Conservation (phyloP, 352 stramenopile genomes). For the Globisporangium mamillatum region DNA sequence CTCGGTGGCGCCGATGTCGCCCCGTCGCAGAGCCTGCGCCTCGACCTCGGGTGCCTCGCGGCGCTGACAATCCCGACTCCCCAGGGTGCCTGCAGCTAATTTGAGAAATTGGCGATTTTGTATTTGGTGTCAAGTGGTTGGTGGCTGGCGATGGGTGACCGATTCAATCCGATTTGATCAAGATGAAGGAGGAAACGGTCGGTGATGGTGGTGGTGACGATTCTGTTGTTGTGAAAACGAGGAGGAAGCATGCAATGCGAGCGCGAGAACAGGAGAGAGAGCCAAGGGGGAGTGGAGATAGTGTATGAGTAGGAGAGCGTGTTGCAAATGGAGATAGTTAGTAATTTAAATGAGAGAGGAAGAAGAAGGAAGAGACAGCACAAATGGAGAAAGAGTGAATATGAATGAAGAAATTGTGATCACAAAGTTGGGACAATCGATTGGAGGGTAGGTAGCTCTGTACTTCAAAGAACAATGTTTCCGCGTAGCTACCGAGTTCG, state of each 20-base stretch:
- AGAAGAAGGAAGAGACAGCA: not conserved
- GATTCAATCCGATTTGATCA: not conserved
- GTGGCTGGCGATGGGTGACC: not conserved
- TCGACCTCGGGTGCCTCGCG: slow-evolving; percentile 5
- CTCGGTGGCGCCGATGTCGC: not conserved
- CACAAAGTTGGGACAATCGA: not conserved
- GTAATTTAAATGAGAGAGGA: slow-evolving; percentile 9
- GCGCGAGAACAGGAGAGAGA: not conserved
- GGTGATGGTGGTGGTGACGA: not conserved
- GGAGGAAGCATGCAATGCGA: not conserved
- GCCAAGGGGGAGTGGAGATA: not conserved
- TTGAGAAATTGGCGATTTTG: not conserved
- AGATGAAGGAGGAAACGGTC: not conserved
- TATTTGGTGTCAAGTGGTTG: slow-evolving; percentile 1
- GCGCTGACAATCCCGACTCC: slow-evolving; percentile 15
- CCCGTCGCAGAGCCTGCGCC: not conserved
- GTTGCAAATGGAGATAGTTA: not conserved
- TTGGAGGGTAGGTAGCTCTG: not conserved
- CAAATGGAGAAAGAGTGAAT: not conserved
- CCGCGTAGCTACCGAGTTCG: no score
- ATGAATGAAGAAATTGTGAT: slow-evolving; percentile 3
- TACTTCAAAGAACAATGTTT: no score
- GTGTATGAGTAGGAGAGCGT: slow-evolving; percentile 5
- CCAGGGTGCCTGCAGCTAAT: slow-evolving; percentile 9
- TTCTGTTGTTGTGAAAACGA: slow-evolving; percentile 1